Evolutionary conservation across 345 rosid species (phyloP), one percentile per base, ranked within the genome.

Genomic region (Combretum micranthum): DNA sequence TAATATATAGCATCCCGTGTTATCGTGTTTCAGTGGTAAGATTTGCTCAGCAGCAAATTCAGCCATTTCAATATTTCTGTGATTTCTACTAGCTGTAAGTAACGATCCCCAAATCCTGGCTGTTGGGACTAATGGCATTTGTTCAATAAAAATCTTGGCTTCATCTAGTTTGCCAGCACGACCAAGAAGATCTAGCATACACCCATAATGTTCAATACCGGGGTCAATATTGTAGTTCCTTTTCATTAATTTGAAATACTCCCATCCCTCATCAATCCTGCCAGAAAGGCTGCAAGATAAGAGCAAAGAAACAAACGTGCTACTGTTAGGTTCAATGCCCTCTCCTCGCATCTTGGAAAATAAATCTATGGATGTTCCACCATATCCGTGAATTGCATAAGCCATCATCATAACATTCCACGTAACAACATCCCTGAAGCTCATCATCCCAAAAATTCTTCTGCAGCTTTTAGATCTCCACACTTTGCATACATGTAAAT

Each of bases 381-480:
- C 95, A 19, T 73, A 72, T 39, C 95, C 88, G 21, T 87, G 92
- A 54, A 83, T 71, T 15, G 80, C 95, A 53, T 83, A 73, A 20
- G 83, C 87, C 92, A 84, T 81, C 55, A 87, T 83, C 63, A 84
- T 78, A 21, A 76, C 79, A 61, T 84, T 90, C 97, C 97, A 90
- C 10, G 93, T 77, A 44, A 84, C 73, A 26, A 81, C 67, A 69
- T 87, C 81, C 76, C 80, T 84, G 58, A 46, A 25, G 32, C 55
- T 13, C 51, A 75, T 58, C 47, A 50, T 55, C 57, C 85, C 74
- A 39, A 87, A 90, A 63, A 74, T 25, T 62, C 49, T 75, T 79
- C 71, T 23, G 97, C 90, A 54, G 80, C 73, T 47, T 65, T 59
- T 46, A 83, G 86, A 66, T 87, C 81, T 32, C 90, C 95, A 59